Evolutionary conservation across 2,329 filamentous ascomycete species (phyloP).

Genomic region (Arthrobotrys megalospora): DNA sequence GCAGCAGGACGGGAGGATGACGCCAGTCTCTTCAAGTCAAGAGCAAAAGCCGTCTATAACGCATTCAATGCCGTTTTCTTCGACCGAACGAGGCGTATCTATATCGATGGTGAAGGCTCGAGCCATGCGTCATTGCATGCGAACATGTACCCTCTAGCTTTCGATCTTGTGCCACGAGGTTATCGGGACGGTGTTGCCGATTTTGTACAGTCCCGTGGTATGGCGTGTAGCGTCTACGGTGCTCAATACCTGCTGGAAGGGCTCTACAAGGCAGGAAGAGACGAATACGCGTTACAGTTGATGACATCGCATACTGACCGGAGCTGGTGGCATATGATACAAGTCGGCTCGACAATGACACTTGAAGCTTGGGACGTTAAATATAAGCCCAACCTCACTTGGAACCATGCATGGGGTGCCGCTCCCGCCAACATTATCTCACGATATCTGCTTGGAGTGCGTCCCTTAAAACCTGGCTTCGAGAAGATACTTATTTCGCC

Average conservation of each 20-base stretch:
- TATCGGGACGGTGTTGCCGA: slow-evolving; percentile 19
- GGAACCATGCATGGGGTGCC: slow-evolving; percentile 42
- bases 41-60: slow-evolving; percentile 16
- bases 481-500: slow-evolving; percentile 33
- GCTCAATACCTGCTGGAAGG: slow-evolving; percentile 40
- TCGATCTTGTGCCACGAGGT: slow-evolving; percentile 28
- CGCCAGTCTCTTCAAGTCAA: slow-evolving; percentile 14
- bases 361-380: slow-evolving; percentile 37
- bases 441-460: slow-evolving; percentile 31
- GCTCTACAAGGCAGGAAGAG: slow-evolving; percentile 25
- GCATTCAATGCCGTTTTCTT: slow-evolving; percentile 35
- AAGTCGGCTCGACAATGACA: slow-evolving; percentile 36
- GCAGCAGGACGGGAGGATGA: slow-evolving; percentile 1
- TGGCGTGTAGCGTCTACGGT: slow-evolving; percentile 40
- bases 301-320: slow-evolving; percentile 15
- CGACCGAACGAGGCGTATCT: slow-evolving; percentile 7
- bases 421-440: slow-evolving; percentile 39
- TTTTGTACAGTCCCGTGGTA: slow-evolving; percentile 38
- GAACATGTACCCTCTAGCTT: slow-evolving; percentile 42
- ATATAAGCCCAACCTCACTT: slow-evolving; percentile 35
- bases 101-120: slow-evolving; percentile 33
- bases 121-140: slow-evolving; percentile 34
- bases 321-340: slow-evolving; percentile 37
- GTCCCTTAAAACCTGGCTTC: slow-evolving; percentile 28
- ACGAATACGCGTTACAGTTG: slow-evolving; percentile 26